These are phyloP conservation scores for Fusarium robinianum DNA, from an alignment of 2,329 filamentous ascomycete genomes.

Conservation along the genomic window DNA sequence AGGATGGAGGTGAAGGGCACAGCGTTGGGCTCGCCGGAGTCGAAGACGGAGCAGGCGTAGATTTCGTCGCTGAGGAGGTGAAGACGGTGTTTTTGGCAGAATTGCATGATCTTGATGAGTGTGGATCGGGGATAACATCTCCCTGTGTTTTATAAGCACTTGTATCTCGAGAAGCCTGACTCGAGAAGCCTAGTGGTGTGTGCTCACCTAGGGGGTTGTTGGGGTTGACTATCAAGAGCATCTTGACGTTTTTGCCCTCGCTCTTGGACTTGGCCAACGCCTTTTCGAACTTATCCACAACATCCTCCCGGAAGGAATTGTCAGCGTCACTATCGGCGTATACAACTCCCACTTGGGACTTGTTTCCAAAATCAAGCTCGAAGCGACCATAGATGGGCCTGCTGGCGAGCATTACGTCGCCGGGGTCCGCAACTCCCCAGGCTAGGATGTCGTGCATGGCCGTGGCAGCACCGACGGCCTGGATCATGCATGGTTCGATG, in stretches of 20 bases:
- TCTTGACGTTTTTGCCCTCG: slow-evolving; percentile 47
- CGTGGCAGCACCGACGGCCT: slow-evolving; percentile 43
- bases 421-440: slow-evolving; percentile 45
- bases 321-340: slow-evolving; percentile 50
- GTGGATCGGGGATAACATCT: slow-evolving; percentile 51
- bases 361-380: slow-evolving; percentile 52
- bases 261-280: slow-evolving; percentile 43
- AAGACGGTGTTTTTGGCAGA: slow-evolving; percentile 55
- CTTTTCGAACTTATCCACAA: slow-evolving; percentile 51
- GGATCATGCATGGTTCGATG: slow-evolving; percentile 40
- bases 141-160: slow-evolving; percentile 33
- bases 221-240: slow-evolving; percentile 57
- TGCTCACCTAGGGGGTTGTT: slow-evolving; percentile 55
- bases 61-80: slow-evolving; percentile 64
- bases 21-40: slow-evolving; percentile 39
- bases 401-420: slow-evolving; percentile 47
- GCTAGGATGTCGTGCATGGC: slow-evolving; percentile 47
- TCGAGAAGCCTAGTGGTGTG: neutral
- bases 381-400: slow-evolving; percentile 54
- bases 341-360: slow-evolving; percentile 48
- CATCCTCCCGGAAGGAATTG: slow-evolving; percentile 50
- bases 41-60: slow-evolving; percentile 57
- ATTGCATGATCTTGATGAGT: slow-evolving; percentile 49
- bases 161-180: neutral
- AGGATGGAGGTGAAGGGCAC: slow-evolving; percentile 54